Percentiles rank a stretch among this genome's conserved stretches.
phyloP scores from a whole-genome alignment of 441 rosid species.

The Jatropha multifida region DNA sequence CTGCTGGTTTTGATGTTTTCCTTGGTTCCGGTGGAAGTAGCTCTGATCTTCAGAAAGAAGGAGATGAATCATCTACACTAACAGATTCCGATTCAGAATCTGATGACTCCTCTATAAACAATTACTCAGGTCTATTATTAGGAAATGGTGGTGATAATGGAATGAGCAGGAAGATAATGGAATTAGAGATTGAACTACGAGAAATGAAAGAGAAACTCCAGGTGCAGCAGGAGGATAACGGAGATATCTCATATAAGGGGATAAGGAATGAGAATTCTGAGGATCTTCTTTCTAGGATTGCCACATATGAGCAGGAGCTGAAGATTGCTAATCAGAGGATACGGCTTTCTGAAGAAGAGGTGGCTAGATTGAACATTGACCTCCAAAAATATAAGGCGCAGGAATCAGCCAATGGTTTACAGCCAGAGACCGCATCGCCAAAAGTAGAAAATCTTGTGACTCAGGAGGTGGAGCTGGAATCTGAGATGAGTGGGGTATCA shows the following conservation, averaged over 20 bases:
- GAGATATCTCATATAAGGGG: slow-evolving; percentile 35
- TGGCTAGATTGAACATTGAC: slow-evolving; percentile 49
- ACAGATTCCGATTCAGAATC: slow-evolving; percentile 79
- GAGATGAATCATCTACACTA: slow-evolving; percentile 68
- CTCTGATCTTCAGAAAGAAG: slow-evolving; percentile 63
- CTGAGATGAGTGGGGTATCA: slow-evolving; percentile 12
- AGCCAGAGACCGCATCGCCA: slow-evolving; percentile 27
- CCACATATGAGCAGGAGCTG: slow-evolving; percentile 55
- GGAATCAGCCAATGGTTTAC: slow-evolving; percentile 11
- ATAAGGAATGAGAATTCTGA: slow-evolving; percentile 30
- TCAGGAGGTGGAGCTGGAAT: slow-evolving; percentile 20
- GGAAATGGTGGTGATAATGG: slow-evolving; percentile 52
- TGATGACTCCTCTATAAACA: slow-evolving; percentile 74
- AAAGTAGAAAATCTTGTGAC: slow-evolving; percentile 7
- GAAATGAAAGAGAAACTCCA: slow-evolving; percentile 67
- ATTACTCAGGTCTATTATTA: slow-evolving; percentile 43
- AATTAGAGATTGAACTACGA: slow-evolving; percentile 71
- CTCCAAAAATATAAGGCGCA: slow-evolving; percentile 38
- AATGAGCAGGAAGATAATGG: slow-evolving; percentile 43
- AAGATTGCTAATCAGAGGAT: slow-evolving; percentile 51
- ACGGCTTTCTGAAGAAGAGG: slow-evolving; percentile 48
- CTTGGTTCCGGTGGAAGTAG: slow-evolving; percentile 66
- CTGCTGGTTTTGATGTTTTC: slow-evolving; percentile 87
- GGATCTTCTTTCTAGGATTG: slow-evolving; percentile 39
- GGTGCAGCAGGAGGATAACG: slow-evolving; percentile 49